Evolutionary conservation across 1,139 yeast genomes (phyloP).

Genomic region (Saccharomycopsis crataegensis): DNA sequence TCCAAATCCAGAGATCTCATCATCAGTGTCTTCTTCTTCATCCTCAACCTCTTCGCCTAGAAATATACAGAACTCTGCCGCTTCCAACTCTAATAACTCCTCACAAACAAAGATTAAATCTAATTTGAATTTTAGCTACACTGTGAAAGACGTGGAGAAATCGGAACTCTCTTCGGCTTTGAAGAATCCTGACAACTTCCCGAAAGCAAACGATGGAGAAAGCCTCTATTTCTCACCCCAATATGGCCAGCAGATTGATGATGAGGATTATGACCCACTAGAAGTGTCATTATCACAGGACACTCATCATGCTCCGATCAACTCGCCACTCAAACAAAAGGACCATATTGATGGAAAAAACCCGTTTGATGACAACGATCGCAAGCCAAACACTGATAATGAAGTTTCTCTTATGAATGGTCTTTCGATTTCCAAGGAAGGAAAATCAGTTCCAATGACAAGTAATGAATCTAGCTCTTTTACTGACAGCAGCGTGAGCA

Average conservation of each 20-base stretch:
- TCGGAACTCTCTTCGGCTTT: background rate
- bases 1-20: background rate
- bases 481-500: constrained; percentile 2
- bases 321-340: background rate
- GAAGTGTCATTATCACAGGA: constrained; percentile 4
- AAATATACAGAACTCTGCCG: background rate
- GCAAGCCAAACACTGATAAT: background rate
- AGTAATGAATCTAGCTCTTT: background rate
- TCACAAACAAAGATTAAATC: constrained; percentile 1
- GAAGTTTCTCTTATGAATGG: background rate
- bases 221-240: constrained; percentile 5
- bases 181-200: background rate
- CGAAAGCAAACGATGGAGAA: background rate
- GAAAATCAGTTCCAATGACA: background rate
- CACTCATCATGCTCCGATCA: constrained; percentile 7
- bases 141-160: background rate
- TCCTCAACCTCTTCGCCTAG: background rate
- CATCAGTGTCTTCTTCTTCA: background rate
- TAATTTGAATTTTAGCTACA: constrained; percentile 3
- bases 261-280: background rate
- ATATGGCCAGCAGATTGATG: background rate
- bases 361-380: background rate
- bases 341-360: background rate
- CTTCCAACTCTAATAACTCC: background rate
- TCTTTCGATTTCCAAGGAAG: background rate